These are phyloP conservation scores for Boechera divaricarpa DNA, from an alignment of 345 rosid species.

Conservation along the genomic window DNA sequence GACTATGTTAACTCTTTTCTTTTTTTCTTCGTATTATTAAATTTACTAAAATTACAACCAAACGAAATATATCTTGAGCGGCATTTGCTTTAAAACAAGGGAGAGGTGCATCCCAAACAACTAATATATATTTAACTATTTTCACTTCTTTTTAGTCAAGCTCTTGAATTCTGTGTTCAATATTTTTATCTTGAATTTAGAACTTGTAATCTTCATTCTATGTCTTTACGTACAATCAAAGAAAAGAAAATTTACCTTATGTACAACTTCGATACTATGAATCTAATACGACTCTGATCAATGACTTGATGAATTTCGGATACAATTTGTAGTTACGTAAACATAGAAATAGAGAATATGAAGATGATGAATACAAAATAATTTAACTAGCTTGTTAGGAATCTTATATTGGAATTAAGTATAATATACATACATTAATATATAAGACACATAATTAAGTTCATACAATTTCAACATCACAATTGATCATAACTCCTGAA, in stretches of 20 bases:
- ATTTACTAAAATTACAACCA: neutral
- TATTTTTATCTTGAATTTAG: neutral
- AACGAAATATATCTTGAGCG: neutral
- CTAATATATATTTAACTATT: neutral
- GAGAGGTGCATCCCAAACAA: conserved; percentile 33
- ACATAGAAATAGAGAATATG: too few species aligned
- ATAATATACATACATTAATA: too few species aligned
- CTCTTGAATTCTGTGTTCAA: conserved; percentile 1
- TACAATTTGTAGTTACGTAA: too few species aligned
- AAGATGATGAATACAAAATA: too few species aligned
- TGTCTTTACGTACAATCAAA: neutral
- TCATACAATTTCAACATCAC: too few species aligned
- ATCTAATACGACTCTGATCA: neutral
- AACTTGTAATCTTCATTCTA: conserved; percentile 3
- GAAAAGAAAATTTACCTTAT: too few species aligned
- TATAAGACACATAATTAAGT: too few species aligned
- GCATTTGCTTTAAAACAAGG: conserved; percentile 39
- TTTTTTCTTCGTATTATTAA: neutral
- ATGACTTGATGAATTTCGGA: too few species aligned
- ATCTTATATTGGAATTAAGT: too few species aligned
- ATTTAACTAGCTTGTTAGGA: too few species aligned
- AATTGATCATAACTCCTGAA: neutral
- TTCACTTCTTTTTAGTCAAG: conserved; percentile 6
- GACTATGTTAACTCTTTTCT: conserved; percentile 24
- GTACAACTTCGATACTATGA: conserved; percentile 6